These are phyloP conservation scores for Chalara sp. DNA, from an alignment of 2,329 filamentous ascomycete species.

Conservation along the genomic window DNA sequence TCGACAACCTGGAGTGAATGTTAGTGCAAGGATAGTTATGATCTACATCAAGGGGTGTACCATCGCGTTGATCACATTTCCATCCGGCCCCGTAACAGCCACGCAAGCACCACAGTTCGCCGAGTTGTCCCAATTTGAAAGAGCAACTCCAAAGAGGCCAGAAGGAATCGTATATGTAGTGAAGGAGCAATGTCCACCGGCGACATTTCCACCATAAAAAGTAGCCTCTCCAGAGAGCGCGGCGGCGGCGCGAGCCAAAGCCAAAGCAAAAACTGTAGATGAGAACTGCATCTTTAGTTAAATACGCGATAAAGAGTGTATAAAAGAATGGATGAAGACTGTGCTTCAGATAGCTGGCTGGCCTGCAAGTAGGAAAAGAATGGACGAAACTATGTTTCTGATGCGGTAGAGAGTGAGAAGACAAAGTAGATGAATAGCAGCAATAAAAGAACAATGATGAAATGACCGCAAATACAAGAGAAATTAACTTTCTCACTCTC, in stretches of 20 bases:
- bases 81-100: slow-evolving; percentile 48
- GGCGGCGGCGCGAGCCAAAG: slow-evolving; percentile 18
- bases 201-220: slow-evolving; percentile 48
- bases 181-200: slow-evolving; percentile 58
- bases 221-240: slow-evolving; percentile 37
- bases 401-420: background rate
- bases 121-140: slow-evolving; percentile 50
- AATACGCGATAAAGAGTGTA: background rate
- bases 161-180: slow-evolving; percentile 54
- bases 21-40: background rate
- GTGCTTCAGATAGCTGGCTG: background rate
- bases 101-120: slow-evolving; percentile 57
- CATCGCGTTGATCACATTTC: slow-evolving; percentile 57
- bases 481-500: background rate
- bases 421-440: no score
- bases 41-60: slow-evolving; percentile 27
- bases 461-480: background rate
- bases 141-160: slow-evolving; percentile 53
- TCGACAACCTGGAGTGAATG: slow-evolving; percentile 41
- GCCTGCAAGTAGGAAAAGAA: background rate
- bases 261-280: slow-evolving; percentile 12
- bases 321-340: background rate
- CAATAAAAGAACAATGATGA: background rate
- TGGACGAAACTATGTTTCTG: background rate
- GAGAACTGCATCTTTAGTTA: slow-evolving; percentile 21